phyloP scores from a whole-genome alignment of 345 rosid species.

The Kandelia obovata region DNA sequence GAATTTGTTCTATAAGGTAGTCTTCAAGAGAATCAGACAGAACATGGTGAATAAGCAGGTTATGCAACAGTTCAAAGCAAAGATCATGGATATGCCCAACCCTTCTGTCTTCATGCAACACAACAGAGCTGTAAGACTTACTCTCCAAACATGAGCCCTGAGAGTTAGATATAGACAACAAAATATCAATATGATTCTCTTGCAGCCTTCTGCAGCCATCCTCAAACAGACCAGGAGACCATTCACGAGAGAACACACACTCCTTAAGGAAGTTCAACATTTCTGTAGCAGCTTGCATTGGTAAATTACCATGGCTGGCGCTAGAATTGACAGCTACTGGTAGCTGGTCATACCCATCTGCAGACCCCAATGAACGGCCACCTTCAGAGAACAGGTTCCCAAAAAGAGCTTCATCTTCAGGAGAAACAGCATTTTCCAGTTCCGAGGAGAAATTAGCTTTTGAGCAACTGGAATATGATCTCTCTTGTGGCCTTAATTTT shows the following conservation, averaged over 20 bases:
- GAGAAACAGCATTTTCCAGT: slow-evolving; percentile 68
- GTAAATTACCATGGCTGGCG: slow-evolving; percentile 61
- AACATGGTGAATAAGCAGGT: slow-evolving; percentile 54
- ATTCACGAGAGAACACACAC: slow-evolving; percentile 63
- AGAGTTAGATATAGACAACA: slow-evolving; percentile 61
- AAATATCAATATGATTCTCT: slow-evolving; percentile 62
- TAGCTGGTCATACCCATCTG: slow-evolving; percentile 69
- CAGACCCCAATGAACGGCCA: slow-evolving; percentile 63
- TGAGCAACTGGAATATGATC: slow-evolving; percentile 50
- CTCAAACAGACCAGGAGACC: slow-evolving; percentile 61
- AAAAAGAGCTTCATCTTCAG: slow-evolving; percentile 94
- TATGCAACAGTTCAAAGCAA: slow-evolving; percentile 67
- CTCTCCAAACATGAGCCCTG: slow-evolving; percentile 43
- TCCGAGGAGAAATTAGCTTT: slow-evolving; percentile 62
- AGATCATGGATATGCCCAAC: slow-evolving; percentile 45
- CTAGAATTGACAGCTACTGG: slow-evolving; percentile 43
- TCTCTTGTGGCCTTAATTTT: slow-evolving; percentile 67
- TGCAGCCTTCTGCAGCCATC: slow-evolving; percentile 65
- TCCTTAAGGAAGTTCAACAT: slow-evolving; percentile 67
- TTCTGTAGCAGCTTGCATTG: slow-evolving; percentile 73
- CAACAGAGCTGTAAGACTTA: slow-evolving; percentile 38
- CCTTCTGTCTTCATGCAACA: slow-evolving; percentile 59
- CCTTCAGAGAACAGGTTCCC: slow-evolving; percentile 94
- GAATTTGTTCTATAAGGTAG: slow-evolving; percentile 65
- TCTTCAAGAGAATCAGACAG: slow-evolving; percentile 66